A percentile compares a stretch with the other conserved stretches of the same genome.
Conservation (phyloP, 1,139 yeast genomes). For the Magnusiomyces fungicola region DNA sequence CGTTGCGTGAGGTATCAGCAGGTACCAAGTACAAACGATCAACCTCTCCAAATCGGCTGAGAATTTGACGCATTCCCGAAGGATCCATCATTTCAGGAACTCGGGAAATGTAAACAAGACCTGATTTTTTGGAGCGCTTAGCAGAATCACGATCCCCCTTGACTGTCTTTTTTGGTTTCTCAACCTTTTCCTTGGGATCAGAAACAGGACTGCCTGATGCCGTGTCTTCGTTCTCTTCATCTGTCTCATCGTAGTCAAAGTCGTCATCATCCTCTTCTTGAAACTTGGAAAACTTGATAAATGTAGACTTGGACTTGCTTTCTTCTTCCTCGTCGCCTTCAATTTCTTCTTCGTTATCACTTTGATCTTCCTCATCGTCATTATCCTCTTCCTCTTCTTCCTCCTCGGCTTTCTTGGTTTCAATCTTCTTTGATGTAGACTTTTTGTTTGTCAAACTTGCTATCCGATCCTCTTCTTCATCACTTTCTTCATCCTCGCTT, state of each 20-base stretch:
- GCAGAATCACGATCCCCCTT: slow-evolving; percentile 28
- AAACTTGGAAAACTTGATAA: slow-evolving; percentile 5
- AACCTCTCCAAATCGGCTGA: slow-evolving; percentile 74
- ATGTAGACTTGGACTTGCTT: slow-evolving; percentile 7
- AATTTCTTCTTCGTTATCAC: slow-evolving; percentile 4
- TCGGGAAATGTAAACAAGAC: slow-evolving; percentile 82
- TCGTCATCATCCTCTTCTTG: slow-evolving; percentile 10
- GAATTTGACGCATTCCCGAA: slow-evolving; percentile 71
- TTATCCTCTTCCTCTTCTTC: slow-evolving; percentile 5
- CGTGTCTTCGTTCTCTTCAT: slow-evolving; percentile 10
- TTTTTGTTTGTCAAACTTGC: no score
- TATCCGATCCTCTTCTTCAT: slow-evolving; percentile 6
- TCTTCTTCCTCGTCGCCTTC: slow-evolving; percentile 7
- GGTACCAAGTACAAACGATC: slow-evolving; percentile 84
- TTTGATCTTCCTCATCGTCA: slow-evolving; percentile 4
- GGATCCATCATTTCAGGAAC: slow-evolving; percentile 99
- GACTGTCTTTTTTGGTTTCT: slow-evolving; percentile 25
- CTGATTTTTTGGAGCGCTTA: slow-evolving; percentile 56
- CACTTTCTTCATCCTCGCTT: slow-evolving; percentile 4
- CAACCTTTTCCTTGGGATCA: slow-evolving; percentile 4
- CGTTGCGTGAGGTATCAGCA: slow-evolving; percentile 62
- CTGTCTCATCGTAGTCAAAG: slow-evolving; percentile 13
- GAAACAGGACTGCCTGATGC: not conserved
- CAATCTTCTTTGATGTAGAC: slow-evolving; percentile 5
- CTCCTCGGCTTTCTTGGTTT: not conserved